Percentiles rank a stretch among this genome's conserved stretches.
phyloP scores from a whole-genome alignment of 2,329 filamentous ascomycete genomes.

The Claviceps spartinae region DNA sequence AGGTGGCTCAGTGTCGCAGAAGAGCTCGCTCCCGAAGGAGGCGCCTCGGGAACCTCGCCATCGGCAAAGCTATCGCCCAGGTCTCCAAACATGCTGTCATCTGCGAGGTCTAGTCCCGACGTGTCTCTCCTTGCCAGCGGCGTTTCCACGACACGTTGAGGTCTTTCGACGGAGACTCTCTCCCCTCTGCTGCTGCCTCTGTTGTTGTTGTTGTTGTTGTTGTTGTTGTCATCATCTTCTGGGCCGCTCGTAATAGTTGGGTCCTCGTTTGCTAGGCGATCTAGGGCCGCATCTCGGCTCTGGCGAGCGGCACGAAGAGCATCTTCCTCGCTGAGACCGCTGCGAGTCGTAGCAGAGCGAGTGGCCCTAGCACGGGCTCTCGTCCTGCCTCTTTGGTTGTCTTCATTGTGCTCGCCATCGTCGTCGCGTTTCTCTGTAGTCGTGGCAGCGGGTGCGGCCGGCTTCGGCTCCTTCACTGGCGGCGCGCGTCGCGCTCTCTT shows the following conservation, averaged over 20 bases:
- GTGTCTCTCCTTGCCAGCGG: slow-evolving; percentile 26
- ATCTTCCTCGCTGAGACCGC: slow-evolving; percentile 14
- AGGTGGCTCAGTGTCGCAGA: slow-evolving; percentile 33
- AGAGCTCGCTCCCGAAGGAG: slow-evolving; percentile 30
- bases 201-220: too few relatives aligned
- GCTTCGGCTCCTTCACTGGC: not conserved
- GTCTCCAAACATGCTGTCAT: slow-evolving; percentile 34
- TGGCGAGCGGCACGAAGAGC: slow-evolving; percentile 14
- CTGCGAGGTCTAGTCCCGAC: slow-evolving; percentile 34
- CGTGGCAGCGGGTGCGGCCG: not conserved
- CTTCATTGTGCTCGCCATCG: slow-evolving; percentile 5
- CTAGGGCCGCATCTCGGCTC: slow-evolving; percentile 24
- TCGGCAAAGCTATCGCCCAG: slow-evolving; percentile 30
- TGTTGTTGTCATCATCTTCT: slow-evolving; percentile 6
- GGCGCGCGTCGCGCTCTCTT: slow-evolving; percentile 7
- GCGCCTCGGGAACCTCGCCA: slow-evolving; percentile 19
- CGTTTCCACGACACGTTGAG: slow-evolving; percentile 22
- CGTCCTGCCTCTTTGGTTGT: slow-evolving; percentile 15
- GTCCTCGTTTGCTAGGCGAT: slow-evolving; percentile 21
- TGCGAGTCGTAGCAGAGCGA: slow-evolving; percentile 6
- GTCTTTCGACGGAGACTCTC: slow-evolving; percentile 21
- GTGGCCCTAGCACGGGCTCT: slow-evolving; percentile 11
- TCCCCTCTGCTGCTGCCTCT: slow-evolving; percentile 12
- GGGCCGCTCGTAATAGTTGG: slow-evolving; percentile 16
- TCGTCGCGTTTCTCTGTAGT: not conserved